A percentile compares a stretch with the other conserved stretches of the same genome.
Conservation (phyloP, 1,284 basidiomycete genomes). For the Hymenochaete sp. region DNA sequence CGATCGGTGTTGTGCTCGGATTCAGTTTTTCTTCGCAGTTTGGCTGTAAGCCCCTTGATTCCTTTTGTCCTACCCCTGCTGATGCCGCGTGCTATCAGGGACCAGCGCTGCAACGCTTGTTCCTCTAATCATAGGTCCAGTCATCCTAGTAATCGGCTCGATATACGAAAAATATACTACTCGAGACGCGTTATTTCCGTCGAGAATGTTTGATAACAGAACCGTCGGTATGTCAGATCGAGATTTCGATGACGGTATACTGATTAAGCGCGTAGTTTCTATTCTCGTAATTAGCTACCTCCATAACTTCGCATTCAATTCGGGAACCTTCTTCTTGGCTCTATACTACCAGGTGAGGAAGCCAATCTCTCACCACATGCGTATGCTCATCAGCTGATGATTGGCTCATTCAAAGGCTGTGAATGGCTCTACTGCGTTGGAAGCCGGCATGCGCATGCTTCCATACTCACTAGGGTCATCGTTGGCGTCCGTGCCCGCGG, state of each 20-base stretch:
- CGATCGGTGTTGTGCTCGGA: conserved; percentile 62
- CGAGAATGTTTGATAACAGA: conserved; percentile 45
- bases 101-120: conserved; percentile 46
- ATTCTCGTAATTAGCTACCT: conserved; percentile 63
- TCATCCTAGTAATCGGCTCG: conserved; percentile 46
- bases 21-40: conserved; percentile 61
- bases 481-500: conserved; percentile 69
- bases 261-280: conserved; percentile 37
- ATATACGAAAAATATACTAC: conserved; percentile 57
- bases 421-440: conserved; percentile 52
- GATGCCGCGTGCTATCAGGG: conserved; percentile 39
- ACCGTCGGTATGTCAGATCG: conserved; percentile 42
- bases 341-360: conserved; percentile 66
- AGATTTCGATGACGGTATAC: conserved; percentile 14
- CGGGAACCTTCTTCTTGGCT: conserved; percentile 75
- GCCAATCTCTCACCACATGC: conserved; percentile 17
- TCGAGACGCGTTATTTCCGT: conserved; percentile 65
- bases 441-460: conserved; percentile 63
- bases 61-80: not conserved
- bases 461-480: conserved; percentile 77
- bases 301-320: conserved; percentile 72
- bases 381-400: conserved; percentile 8
- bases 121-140: conserved; percentile 47
- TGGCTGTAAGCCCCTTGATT: conserved; percentile 47
- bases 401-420: conserved; percentile 46